Percentiles rank a stretch among this genome's conserved stretches.
phyloP scores from a whole-genome alignment of 768 basidiomycete species.

The Punctularia strigosozonata region DNA sequence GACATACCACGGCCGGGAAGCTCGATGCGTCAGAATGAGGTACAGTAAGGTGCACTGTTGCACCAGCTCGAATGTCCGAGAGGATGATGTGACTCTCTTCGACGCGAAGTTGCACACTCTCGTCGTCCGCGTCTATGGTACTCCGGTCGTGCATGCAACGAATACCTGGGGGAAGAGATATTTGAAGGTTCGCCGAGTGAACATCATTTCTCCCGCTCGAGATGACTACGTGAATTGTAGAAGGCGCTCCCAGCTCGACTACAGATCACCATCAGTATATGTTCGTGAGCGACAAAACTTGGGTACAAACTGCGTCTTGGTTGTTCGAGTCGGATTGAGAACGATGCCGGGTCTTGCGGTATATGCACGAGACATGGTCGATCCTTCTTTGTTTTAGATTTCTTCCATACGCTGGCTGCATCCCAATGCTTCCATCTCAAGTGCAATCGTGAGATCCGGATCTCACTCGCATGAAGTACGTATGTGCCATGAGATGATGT shows the following conservation, averaged over 20 bases:
- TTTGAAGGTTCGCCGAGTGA: constrained; percentile 36
- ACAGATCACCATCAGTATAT: neutral
- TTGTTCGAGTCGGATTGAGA: constrained; percentile 53
- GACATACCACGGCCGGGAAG: constrained; percentile 37
- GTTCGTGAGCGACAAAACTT: constrained; percentile 2
- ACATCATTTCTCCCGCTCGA: constrained; percentile 60
- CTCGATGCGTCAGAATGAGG: neutral
- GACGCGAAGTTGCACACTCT: no score
- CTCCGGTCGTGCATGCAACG: constrained; percentile 34
- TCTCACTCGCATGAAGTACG: constrained; percentile 53
- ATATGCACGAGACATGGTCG: constrained; percentile 41
- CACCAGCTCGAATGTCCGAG: no score
- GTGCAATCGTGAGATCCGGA: constrained; percentile 48
- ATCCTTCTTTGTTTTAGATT: constrained; percentile 15
- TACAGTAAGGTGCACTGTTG: no score
- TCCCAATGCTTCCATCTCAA: constrained; percentile 54
- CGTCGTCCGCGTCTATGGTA: constrained; percentile 24
- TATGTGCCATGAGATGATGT: constrained; percentile 57
- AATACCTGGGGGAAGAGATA: constrained; percentile 43
- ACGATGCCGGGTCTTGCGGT: constrained; percentile 45
- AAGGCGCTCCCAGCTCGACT: constrained; percentile 58
- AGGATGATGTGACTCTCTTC: no score
- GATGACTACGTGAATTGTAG: constrained; percentile 43
- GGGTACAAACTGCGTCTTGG: constrained; percentile 26
- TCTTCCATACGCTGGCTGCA: constrained; percentile 15